A percentile compares a stretch with the other conserved stretches of the same genome.
Conservation (phyloP, 257 asterid genomes). For the Thymus mandschuricus region DNA sequence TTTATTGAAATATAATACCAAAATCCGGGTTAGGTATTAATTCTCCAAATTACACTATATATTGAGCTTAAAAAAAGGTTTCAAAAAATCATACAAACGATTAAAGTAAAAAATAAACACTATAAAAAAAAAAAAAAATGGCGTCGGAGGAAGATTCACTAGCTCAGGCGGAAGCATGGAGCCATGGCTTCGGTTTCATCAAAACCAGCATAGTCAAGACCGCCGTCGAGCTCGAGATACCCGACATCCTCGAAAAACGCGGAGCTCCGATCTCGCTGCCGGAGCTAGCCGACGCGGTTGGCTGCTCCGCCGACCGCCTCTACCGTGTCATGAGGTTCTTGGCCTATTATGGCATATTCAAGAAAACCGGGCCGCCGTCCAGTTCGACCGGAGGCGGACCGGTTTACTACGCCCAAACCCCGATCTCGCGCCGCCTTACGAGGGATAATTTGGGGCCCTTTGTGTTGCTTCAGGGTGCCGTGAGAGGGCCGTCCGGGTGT, state of each 20-base stretch:
- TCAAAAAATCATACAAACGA: not conserved
- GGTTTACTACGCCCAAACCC: slow-evolving; percentile 12
- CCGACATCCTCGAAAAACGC: slow-evolving; percentile 46
- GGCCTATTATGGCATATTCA: slow-evolving; percentile 44
- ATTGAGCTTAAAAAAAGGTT: not conserved
- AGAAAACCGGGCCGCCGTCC: not conserved
- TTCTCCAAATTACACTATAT: not conserved
- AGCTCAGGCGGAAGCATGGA: slow-evolving; percentile 11
- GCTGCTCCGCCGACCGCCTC: slow-evolving; percentile 41
- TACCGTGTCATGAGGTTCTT: slow-evolving; percentile 62
- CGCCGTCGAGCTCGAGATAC: slow-evolving; percentile 19
- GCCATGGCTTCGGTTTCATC: slow-evolving; percentile 21
- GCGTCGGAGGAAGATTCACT: not conserved
- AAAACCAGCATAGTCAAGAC: slow-evolving; percentile 16
- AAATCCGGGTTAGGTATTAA: too few relatives aligned
- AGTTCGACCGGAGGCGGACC: not conserved
- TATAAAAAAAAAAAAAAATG: not conserved
- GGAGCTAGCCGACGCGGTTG: slow-evolving; percentile 30
- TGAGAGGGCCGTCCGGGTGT: not conserved
- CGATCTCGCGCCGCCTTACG: slow-evolving; percentile 23
- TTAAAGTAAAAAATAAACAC: not conserved
- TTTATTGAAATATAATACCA: too few relatives aligned
- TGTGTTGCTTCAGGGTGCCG: slow-evolving; percentile 35
- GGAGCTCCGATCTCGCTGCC: slow-evolving; percentile 37
- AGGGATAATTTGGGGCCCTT: slow-evolving; percentile 1